Evolutionary conservation across 306 rosid genomes (phyloP).

Genomic region (Crotalaria pallida): DNA sequence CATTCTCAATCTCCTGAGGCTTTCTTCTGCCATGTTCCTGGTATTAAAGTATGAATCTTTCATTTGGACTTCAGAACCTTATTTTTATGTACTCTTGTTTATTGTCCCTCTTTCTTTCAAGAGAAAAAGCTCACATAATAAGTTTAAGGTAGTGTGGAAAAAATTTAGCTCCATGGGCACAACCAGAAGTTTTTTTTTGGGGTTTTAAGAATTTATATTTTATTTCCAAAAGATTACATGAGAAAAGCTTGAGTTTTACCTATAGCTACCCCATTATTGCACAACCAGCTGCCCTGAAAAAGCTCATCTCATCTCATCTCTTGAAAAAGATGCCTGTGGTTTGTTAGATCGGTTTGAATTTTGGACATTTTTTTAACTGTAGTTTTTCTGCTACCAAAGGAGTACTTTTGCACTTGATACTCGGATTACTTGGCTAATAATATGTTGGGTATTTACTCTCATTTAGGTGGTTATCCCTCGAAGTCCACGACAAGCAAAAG

Average conservation of each 20-base stretch:
- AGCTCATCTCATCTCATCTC: not conserved
- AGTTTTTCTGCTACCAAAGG: not conserved
- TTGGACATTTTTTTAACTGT: not conserved
- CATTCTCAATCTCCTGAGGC: conserved; percentile 99
- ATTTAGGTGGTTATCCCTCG: conserved; percentile 92
- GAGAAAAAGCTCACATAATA: not conserved
- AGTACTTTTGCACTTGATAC: not conserved
- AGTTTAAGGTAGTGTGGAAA: not conserved
- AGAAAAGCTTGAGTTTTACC: too few relatives aligned
- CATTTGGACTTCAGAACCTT: conserved; percentile 13
- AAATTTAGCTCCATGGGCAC: not conserved
- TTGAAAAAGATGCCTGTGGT: not conserved
- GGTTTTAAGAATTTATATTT: too few relatives aligned
- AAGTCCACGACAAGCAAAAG: conserved; percentile 90
- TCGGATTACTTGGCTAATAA: not conserved
- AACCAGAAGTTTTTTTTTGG: too few relatives aligned
- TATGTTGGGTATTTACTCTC: not conserved
- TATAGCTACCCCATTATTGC: too few relatives aligned
- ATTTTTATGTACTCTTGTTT: not conserved
- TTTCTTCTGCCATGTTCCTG: conserved; percentile 97
- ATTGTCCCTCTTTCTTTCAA: not conserved
- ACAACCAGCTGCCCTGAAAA: not conserved
- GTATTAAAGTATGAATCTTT: conserved; percentile 64
- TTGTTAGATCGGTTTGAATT: not conserved
- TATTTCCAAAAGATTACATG: too few relatives aligned